Evolutionary conservation across 371 early-diverging fungal species (phyloP).

Genomic region (Lichtheimia corymbifera): DNA sequence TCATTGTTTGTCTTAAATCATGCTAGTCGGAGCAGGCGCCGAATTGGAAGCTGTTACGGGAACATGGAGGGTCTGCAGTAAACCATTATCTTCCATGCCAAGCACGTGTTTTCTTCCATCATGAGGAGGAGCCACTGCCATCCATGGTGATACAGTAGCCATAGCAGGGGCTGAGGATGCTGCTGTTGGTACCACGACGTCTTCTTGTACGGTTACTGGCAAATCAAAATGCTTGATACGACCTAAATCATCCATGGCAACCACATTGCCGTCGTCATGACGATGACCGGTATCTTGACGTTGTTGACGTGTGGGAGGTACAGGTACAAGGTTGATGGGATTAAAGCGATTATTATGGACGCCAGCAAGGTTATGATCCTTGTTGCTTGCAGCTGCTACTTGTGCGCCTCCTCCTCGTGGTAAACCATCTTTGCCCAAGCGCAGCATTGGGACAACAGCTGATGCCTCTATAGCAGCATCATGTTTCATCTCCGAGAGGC

Average conservation of each 20-base stretch:
- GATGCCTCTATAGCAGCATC: not conserved
- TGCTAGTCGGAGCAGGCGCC: not conserved
- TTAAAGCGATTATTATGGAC: no score
- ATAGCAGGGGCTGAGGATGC: not conserved
- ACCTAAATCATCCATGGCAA: constrained; percentile 6
- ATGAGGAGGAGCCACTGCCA: not conserved
- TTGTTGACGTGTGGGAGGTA: no score
- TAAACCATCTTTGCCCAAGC: not conserved
- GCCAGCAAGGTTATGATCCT: no score
- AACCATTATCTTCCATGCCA: constrained; percentile 11
- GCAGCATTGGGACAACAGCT: constrained; percentile 9
- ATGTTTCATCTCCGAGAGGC: constrained; percentile 5
- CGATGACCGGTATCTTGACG: no score
- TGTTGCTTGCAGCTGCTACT: no score
- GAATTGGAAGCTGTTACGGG: not conserved
- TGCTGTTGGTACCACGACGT: not conserved
- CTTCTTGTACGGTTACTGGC: not conserved
- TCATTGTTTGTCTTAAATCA: not conserved
- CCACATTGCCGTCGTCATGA: not conserved
- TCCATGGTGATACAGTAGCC: not conserved
- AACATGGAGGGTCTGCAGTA: not conserved
- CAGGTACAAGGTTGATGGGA: no score
- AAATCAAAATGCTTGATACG: not conserved
- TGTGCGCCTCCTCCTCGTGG: not conserved
- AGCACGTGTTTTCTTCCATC: not conserved